Percentiles rank a stretch among this genome's conserved stretches.
These are phyloP conservation scores for Lepidium sativum DNA, from an alignment of 345 rosid genomes.

Conservation along the genomic window DNA sequence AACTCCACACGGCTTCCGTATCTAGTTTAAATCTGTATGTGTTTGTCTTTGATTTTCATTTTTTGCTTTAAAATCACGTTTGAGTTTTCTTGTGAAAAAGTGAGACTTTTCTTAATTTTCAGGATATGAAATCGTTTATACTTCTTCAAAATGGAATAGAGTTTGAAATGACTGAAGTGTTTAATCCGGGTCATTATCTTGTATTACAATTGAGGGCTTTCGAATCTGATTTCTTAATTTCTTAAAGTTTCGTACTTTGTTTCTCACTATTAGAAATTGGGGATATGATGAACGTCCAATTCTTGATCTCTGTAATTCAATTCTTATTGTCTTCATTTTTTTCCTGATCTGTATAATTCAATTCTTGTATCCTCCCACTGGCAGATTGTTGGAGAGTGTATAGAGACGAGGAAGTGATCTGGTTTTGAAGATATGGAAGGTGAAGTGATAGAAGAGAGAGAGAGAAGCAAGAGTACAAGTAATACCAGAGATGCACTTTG, in stretches of 20 bases:
- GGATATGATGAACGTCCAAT: too few species aligned
- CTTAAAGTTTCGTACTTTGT: neutral
- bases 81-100: neutral
- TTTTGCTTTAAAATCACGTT: neutral
- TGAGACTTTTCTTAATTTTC: neutral
- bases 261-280: too few species aligned
- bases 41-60: neutral
- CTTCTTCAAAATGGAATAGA: neutral
- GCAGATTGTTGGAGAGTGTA: neutral
- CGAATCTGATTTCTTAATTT: too few species aligned
- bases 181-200: too few species aligned
- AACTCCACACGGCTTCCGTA: slow-evolving; percentile 36
- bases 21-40: slow-evolving; percentile 41
- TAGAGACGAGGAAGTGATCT: slow-evolving; percentile 3
- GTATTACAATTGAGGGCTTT: too few species aligned
- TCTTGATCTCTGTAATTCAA: too few species aligned
- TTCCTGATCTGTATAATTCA: slow-evolving; percentile 8
- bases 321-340: neutral
- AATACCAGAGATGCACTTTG: neutral
- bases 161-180: neutral
- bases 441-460: neutral
- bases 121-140: neutral
- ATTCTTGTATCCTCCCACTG: neutral
- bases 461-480: neutral
- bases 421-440: neutral